phyloP scores from a whole-genome alignment of 805 yeast genomes.

The Candida lessepsii region DNA sequence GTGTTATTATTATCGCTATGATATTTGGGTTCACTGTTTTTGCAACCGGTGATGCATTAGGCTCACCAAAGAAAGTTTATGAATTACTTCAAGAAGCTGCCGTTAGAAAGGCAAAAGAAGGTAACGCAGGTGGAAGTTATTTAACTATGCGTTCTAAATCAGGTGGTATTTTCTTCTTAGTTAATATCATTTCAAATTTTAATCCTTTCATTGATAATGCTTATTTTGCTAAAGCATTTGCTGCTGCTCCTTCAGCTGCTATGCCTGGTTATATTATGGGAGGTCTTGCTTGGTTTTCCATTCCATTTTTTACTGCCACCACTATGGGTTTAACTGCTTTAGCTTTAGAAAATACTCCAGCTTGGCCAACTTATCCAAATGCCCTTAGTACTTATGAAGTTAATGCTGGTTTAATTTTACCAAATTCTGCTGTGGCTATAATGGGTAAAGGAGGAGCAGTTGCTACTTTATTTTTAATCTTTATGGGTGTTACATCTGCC shows the following conservation, averaged over 20 bases:
- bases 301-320: slow-evolving; percentile 79
- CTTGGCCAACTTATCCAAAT: slow-evolving; percentile 79
- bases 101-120: slow-evolving; percentile 59
- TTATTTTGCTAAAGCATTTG: slow-evolving; percentile 86
- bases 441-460: slow-evolving; percentile 89
- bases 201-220: slow-evolving; percentile 86
- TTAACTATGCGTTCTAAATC: slow-evolving; percentile 82
- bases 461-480: slow-evolving; percentile 72
- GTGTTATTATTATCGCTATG: slow-evolving; percentile 71
- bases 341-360: slow-evolving; percentile 64
- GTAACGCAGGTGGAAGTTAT: slow-evolving; percentile 84
- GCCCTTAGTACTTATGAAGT: slow-evolving; percentile 66
- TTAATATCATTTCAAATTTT: slow-evolving; percentile 85
- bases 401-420: slow-evolving; percentile 75
- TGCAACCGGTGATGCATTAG: slow-evolving; percentile 66
- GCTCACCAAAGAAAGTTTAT: slow-evolving; percentile 82
- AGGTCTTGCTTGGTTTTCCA: slow-evolving; percentile 88
- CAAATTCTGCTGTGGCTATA: slow-evolving; percentile 77
- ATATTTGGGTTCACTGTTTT: slow-evolving; percentile 79
- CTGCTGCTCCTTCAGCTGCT: slow-evolving; percentile 79
- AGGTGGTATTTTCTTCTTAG: slow-evolving; percentile 88
- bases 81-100: slow-evolving; percentile 67
- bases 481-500: slow-evolving; percentile 93
- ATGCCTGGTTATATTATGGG: slow-evolving; percentile 86
- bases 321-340: slow-evolving; percentile 86